These are phyloP conservation scores for Ambrosia artemisiifolia DNA, from an alignment of 129 eudicot species.

Conservation along the genomic window DNA sequence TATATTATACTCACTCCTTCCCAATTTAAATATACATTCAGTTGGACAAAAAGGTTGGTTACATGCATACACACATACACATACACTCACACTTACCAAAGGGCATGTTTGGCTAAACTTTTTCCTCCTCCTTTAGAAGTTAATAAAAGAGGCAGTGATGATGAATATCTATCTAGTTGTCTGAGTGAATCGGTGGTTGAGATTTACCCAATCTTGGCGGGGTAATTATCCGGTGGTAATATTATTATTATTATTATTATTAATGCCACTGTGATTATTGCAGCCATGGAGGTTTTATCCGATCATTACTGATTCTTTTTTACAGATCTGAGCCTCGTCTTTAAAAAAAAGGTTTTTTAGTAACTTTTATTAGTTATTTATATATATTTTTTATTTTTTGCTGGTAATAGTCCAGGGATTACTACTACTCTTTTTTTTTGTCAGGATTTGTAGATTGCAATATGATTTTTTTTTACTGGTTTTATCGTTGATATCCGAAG, in stretches of 20 bases:
- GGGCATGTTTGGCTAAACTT: neutral
- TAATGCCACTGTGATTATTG: neutral
- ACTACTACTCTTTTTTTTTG: no score
- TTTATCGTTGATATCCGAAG: no score
- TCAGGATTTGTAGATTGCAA: no score
- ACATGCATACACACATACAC: no score
- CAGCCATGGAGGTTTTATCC: conserved; percentile 14
- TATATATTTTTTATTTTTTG: neutral
- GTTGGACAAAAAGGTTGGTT: no score
- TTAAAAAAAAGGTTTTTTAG: neutral
- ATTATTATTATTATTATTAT: no score
- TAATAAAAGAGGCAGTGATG: neutral
- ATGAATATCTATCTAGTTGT: neutral
- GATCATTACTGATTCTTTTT: neutral
- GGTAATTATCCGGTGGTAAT: neutral
- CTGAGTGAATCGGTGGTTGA: neutral
- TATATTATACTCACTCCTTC: no score
- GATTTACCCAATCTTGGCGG: neutral
- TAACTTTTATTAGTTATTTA: neutral
- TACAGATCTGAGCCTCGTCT: neutral
- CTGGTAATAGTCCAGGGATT: no score
- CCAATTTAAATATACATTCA: no score
- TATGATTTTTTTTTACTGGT: no score
- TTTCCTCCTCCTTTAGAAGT: no score
- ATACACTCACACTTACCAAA: no score